These are phyloP conservation scores for Mycena amicta DNA, from an alignment of 768 basidiomycete genomes.

Conservation along the genomic window DNA sequence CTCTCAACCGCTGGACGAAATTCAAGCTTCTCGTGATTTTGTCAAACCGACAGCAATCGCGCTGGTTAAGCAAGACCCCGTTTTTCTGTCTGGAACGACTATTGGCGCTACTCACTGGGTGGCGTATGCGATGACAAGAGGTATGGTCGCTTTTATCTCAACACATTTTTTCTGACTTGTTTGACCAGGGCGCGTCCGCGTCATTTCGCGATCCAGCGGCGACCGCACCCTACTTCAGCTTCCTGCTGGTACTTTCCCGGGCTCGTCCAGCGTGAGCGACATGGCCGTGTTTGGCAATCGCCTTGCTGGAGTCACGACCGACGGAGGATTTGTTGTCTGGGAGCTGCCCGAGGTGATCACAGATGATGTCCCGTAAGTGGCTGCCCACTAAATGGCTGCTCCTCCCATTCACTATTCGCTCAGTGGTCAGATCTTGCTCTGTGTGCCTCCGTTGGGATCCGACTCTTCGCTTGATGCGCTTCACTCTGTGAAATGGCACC, in stretches of 20 bases:
- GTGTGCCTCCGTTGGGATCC: slow-evolving; percentile 53
- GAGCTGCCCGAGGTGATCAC: slow-evolving; percentile 81
- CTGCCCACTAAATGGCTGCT: too few relatives aligned
- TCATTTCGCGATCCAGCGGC: slow-evolving; percentile 86
- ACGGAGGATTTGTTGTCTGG: slow-evolving; percentile 90
- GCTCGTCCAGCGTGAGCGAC: slow-evolving; percentile 69
- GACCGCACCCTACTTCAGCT: slow-evolving; percentile 86
- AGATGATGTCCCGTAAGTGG: slow-evolving; percentile 81
- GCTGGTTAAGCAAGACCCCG: slow-evolving; percentile 81
- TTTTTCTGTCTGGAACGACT: slow-evolving; percentile 83
- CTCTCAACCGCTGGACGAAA: slow-evolving; percentile 67
- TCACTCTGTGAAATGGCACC: slow-evolving; percentile 88
- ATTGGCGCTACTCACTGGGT: slow-evolving; percentile 93
- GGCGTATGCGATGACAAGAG: slow-evolving; percentile 90
- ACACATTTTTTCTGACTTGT: slow-evolving; percentile 6
- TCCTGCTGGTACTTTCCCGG: slow-evolving; percentile 57
- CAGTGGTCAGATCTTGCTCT: slow-evolving; percentile 70
- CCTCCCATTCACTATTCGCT: slow-evolving; percentile 15
- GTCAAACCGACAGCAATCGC: slow-evolving; percentile 92
- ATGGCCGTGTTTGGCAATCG: slow-evolving; percentile 86
- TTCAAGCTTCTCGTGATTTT: slow-evolving; percentile 73
- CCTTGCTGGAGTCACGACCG: slow-evolving; percentile 83
- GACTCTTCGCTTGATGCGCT: slow-evolving; percentile 61
- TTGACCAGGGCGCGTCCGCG: slow-evolving; percentile 71
- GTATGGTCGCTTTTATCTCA: slow-evolving; percentile 32